phyloP scores from a whole-genome alignment of 495 filamentous ascomycete species.

The Tuber microsphaerosporum region DNA sequence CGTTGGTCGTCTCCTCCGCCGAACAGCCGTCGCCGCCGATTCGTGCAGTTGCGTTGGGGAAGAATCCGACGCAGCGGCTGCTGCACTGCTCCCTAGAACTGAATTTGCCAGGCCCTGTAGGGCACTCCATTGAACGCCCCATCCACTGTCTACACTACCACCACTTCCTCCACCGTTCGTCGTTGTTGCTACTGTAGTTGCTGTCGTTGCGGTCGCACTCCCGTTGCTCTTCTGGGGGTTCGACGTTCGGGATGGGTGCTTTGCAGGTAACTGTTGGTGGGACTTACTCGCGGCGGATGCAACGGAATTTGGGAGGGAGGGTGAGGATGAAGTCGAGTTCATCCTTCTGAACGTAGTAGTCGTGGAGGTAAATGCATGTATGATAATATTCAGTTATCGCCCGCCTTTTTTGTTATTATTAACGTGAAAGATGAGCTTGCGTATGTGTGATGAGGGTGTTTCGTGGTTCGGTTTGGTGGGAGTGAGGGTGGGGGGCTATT shows the following conservation, averaged over 20 bases:
- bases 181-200: not conserved
- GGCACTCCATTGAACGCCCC: conserved; percentile 34
- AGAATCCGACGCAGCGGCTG: conserved; percentile 6
- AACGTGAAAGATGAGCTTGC: not conserved
- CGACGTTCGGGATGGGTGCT: conserved; percentile 4
- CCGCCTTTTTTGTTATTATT: not conserved
- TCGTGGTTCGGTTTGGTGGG: not conserved
- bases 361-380: conserved; percentile 6
- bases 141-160: conserved; percentile 14
- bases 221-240: not conserved
- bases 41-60: conserved; percentile 10
- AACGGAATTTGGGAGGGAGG: not conserved
- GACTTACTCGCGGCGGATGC: not conserved
- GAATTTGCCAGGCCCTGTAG: conserved; percentile 42
- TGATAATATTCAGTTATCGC: not conserved
- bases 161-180: conserved; percentile 8
- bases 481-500: not conserved
- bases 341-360: conserved; percentile 5
- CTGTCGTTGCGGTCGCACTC: not conserved
- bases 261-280: not conserved
- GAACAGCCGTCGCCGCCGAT: conserved; percentile 4
- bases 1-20: conserved; percentile 10
- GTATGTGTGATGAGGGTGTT: conserved; percentile 4
- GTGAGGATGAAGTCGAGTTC: not conserved
- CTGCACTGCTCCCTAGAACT: conserved; percentile 34